A percentile compares a stretch with the other conserved stretches of the same genome.
Conservation (phyloP, 2,329 filamentous ascomycete genomes). For the Ophiostoma sp. region DNA sequence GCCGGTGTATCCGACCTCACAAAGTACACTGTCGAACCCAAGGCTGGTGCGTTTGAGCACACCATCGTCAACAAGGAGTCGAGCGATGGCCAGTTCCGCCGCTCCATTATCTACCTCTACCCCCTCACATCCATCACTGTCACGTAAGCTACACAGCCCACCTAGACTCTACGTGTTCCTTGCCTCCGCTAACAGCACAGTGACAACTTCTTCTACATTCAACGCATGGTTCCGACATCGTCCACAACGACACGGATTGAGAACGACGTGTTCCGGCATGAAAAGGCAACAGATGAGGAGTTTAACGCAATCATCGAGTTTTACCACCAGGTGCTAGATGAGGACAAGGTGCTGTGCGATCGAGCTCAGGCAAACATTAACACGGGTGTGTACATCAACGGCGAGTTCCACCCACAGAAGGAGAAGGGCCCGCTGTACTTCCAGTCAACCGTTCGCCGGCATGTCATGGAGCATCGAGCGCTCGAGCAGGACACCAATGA, state of each 20-base stretch:
- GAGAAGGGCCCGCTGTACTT: constrained; percentile 51
- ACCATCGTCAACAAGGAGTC: constrained; percentile 24
- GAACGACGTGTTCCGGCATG: constrained; percentile 49
- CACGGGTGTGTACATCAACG: constrained; percentile 46
- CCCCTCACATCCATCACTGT: constrained; percentile 38
- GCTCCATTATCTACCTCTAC: constrained; percentile 38
- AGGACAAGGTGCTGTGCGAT: constrained; percentile 48
- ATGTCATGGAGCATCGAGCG: constrained; percentile 31
- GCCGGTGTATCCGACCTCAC: constrained; percentile 41
- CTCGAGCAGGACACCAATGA: constrained; percentile 26
- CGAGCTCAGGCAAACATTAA: constrained; percentile 47
- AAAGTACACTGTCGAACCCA: constrained; percentile 38
- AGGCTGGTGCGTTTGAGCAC: constrained; percentile 25
- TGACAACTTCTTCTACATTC: constrained; percentile 47
- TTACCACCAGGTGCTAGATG: constrained; percentile 47
- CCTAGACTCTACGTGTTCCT: neutral
- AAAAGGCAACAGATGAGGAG: constrained; percentile 41
- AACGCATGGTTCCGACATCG: constrained; percentile 44
- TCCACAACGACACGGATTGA: constrained; percentile 41
- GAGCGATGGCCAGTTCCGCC: constrained; percentile 21
- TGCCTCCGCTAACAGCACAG: constrained; percentile 27
- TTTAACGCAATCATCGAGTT: constrained; percentile 44
- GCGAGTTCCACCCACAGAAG: constrained; percentile 47
- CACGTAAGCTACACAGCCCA: constrained; percentile 32
- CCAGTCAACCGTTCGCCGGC: constrained; percentile 30